Percentiles rank a stretch among this genome's conserved stretches.
Conservation (phyloP, 805 yeast genomes). For the Pichia membranifaciens region DNA sequence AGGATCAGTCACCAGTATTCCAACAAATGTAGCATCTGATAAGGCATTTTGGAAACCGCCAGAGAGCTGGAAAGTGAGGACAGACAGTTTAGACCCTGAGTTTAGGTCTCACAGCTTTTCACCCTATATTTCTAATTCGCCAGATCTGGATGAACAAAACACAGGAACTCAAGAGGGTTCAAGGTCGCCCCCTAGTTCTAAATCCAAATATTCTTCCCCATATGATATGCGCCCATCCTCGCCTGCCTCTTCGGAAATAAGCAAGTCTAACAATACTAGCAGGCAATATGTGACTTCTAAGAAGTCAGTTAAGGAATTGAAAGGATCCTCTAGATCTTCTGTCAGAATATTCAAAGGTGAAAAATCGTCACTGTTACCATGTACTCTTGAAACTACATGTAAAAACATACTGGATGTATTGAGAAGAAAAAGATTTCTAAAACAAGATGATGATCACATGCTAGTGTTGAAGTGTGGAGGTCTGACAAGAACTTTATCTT, state of each 20-base stretch:
- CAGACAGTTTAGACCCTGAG: constrained; percentile 15
- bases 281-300: too few species aligned
- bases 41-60: constrained; percentile 46
- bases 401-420: constrained; percentile 65
- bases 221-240: too few species aligned
- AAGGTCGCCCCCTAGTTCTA: too few species aligned
- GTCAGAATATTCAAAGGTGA: constrained; percentile 77
- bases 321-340: constrained; percentile 30
- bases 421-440: constrained; percentile 72
- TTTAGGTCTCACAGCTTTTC: background rate
- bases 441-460: constrained; percentile 65
- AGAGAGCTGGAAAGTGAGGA: constrained; percentile 56
- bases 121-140: too few species aligned
- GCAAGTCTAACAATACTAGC: too few species aligned
- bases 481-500: constrained; percentile 63
- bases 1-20: constrained; percentile 21
- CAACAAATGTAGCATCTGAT: constrained; percentile 6
- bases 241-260: too few species aligned
- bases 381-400: constrained; percentile 73
- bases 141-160: too few species aligned
- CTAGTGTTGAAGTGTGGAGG: constrained; percentile 72
- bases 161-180: too few species aligned
- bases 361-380: constrained; percentile 72
- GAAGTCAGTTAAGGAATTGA: constrained; percentile 19
- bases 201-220: too few species aligned